These are phyloP conservation scores for Lepidopterella palustris DNA, from an alignment of 495 filamentous ascomycete genomes.

Conservation along the genomic window DNA sequence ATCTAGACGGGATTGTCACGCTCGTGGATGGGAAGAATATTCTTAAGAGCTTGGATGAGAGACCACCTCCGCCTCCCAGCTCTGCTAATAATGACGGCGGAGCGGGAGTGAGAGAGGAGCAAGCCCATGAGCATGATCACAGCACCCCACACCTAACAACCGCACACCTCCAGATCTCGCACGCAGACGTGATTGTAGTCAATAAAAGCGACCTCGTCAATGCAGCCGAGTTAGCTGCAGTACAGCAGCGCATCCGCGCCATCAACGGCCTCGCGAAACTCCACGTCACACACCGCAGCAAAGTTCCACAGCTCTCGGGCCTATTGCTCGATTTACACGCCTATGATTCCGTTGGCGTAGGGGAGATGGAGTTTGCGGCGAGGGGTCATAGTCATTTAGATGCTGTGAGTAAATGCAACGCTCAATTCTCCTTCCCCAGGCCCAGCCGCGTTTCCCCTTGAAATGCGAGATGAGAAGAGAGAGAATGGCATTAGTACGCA, in stretches of 20 bases:
- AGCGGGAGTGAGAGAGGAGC: conserved; percentile 32
- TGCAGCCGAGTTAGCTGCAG: conserved; percentile 53
- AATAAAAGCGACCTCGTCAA: conserved; percentile 93
- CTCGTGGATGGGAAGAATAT: conserved; percentile 95
- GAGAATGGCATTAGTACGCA: no score
- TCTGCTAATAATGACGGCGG: not conserved
- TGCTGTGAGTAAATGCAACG: conserved; percentile 48
- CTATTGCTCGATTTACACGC: conserved; percentile 86
- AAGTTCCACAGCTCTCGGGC: conserved; percentile 74
- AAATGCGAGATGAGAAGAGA: no score
- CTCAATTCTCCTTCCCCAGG: not conserved
- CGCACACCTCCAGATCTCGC: conserved; percentile 91
- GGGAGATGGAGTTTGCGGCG: conserved; percentile 50
- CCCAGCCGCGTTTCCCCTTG: no score
- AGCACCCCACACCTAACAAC: conserved; percentile 63
- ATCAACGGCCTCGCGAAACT: conserved; percentile 91
- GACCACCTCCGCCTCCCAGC: conserved; percentile 35
- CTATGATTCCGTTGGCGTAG: conserved; percentile 68
- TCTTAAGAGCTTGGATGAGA: conserved; percentile 69
- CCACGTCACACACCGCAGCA: conserved; percentile 70
- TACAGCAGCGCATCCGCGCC: conserved; percentile 60
- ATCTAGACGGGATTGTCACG: conserved; percentile 93
- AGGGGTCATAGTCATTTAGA: conserved; percentile 64
- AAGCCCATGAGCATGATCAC: conserved; percentile 41
- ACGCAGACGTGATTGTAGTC: conserved; percentile 91